Conservation (phyloP, 176 grass and related monocot genomes). For the Cocos nucifera region DNA sequence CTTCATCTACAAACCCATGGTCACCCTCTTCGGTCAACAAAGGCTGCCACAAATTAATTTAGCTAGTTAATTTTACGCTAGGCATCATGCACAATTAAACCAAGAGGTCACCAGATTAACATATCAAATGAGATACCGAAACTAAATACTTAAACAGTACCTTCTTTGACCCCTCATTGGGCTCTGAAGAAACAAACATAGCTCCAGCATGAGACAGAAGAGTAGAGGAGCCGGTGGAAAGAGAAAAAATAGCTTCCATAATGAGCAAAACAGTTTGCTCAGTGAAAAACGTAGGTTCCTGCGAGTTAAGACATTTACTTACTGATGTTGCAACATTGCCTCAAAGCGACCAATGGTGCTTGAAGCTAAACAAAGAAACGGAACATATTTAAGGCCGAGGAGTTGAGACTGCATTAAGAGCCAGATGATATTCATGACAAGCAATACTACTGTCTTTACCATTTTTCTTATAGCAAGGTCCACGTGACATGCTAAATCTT, state of each 20-base stretch:
- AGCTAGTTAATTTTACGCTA: not conserved
- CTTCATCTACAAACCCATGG: constrained; percentile 27
- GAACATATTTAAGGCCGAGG: no score
- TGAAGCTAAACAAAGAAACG: not conserved
- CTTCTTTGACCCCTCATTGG: constrained; percentile 31
- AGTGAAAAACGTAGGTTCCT: constrained; percentile 67
- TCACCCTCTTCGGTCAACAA: constrained; percentile 31
- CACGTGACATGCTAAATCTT: no score
- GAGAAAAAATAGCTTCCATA: constrained; percentile 67
- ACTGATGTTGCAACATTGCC: constrained; percentile 10
- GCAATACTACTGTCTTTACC: no score
- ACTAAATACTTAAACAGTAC: constrained; percentile 18
- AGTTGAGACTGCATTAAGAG: no score
- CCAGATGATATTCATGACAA: no score
- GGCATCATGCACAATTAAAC: no score
- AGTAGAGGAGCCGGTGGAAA: constrained; percentile 65
- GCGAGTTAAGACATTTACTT: constrained; percentile 26
- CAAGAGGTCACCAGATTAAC: not conserved
- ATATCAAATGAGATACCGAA: constrained; percentile 18
- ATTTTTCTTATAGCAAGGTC: no score
- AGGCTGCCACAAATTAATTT: constrained; percentile 9
- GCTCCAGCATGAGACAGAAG: constrained; percentile 38
- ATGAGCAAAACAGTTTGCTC: constrained; percentile 60
- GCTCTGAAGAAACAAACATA: constrained; percentile 25
- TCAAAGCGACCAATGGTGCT: not conserved